Conservation (phyloP, 1,284 basidiomycete species). For the Microbotryum silenes-acaulis region DNA sequence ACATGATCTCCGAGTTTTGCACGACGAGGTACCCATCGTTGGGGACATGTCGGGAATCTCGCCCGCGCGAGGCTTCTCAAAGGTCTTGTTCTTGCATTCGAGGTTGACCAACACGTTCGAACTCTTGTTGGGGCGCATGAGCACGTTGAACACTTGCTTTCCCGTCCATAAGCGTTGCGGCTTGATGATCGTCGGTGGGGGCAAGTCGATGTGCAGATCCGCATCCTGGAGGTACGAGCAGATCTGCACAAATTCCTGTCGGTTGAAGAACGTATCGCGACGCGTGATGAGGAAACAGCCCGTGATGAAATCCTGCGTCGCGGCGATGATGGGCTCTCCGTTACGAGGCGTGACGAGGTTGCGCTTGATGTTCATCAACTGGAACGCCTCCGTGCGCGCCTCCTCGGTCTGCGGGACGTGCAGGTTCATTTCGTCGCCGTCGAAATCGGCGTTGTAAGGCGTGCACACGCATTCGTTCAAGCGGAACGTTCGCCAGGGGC, state of each 20-base stretch:
- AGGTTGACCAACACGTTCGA: conserved; percentile 86
- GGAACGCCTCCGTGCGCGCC: conserved; percentile 91
- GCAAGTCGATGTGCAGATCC: conserved; percentile 85
- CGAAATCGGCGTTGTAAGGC: conserved; percentile 99
- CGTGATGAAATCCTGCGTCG: conserved; percentile 98
- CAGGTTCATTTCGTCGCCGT: conserved; percentile 99
- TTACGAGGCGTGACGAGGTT: conserved; percentile 96
- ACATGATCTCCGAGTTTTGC: conserved; percentile 98
- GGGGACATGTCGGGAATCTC: conserved; percentile 55
- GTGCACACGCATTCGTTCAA: conserved; percentile 99
- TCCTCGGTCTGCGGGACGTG: conserved; percentile 99
- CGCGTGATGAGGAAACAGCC: conserved; percentile 91
- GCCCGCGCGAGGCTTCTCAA: conserved; percentile 60
- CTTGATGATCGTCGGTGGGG: conserved; percentile 90
- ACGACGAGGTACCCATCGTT: conserved; percentile 98
- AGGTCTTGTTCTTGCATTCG: conserved; percentile 91
- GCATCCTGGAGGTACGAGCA: conserved; percentile 93
- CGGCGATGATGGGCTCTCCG: conserved; percentile 96
- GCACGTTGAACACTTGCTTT: conserved; percentile 93
- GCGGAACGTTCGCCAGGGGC: conserved; percentile 96
- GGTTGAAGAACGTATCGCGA: conserved; percentile 87
- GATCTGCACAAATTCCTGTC: conserved; percentile 91
- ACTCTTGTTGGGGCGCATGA: conserved; percentile 87
- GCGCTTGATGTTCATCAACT: conserved; percentile 96
- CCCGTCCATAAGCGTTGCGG: conserved; percentile 93